Evolutionary conservation across 202 grass and related monocot species (phyloP).

Genomic region (Digitaria exilis): DNA sequence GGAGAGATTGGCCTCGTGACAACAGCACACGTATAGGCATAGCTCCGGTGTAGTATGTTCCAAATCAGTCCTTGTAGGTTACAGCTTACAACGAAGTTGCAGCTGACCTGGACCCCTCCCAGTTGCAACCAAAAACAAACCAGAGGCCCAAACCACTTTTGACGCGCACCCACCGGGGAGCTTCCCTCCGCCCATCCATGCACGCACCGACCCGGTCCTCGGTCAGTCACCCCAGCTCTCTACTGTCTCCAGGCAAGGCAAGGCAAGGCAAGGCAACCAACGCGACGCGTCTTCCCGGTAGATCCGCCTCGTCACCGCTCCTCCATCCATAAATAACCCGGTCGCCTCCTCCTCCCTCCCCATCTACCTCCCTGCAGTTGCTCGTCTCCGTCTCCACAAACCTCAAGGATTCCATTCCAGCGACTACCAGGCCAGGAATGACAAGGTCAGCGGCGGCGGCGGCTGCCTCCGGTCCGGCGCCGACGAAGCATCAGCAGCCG

Average conservation of each 20-base stretch:
- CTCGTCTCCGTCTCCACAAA: neutral
- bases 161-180: constrained; percentile 4
- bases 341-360: neutral
- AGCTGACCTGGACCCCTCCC: neutral
- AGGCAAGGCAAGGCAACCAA: no score
- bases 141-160: neutral
- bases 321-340: constrained; percentile 36
- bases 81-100: neutral
- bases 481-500: neutral
- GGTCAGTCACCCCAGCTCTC: neutral
- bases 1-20: neutral
- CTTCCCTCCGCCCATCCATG: constrained; percentile 13
- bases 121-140: constrained; percentile 26
- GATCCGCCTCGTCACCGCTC: neutral
- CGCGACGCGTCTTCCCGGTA: constrained; percentile 57
- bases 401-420: neutral
- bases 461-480: neutral
- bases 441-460: neutral
- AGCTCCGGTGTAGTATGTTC: no score
- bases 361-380: neutral
- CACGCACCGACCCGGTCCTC: constrained; percentile 37
- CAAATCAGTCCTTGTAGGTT: neutral
- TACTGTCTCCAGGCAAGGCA: constrained; percentile 18
- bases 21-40: no score
- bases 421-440: neutral